phyloP scores from a whole-genome alignment of 768 basidiomycete species.

The Postia placenta region DNA sequence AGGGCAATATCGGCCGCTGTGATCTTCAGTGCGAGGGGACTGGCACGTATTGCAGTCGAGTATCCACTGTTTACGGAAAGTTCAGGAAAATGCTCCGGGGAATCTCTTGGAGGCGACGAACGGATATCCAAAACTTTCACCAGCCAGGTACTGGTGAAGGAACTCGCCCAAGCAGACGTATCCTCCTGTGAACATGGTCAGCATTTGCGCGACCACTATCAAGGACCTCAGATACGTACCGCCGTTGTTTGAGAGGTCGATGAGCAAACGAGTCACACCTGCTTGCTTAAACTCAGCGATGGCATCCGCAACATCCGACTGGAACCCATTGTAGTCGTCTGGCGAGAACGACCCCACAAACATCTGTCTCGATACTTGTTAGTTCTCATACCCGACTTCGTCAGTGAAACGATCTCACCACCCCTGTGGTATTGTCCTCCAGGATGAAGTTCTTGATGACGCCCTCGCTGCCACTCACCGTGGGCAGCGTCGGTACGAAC shows the following conservation, averaged over 20 bases:
- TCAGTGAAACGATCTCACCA: slow-evolving; percentile 31
- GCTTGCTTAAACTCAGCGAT: slow-evolving; percentile 39
- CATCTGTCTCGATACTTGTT: slow-evolving; percentile 32
- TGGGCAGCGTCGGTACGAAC: slow-evolving; percentile 41
- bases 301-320: slow-evolving; percentile 40
- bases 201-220: not conserved
- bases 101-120: too few relatives aligned
- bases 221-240: slow-evolving; percentile 30
- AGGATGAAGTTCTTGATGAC: slow-evolving; percentile 53
- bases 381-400: not conserved
- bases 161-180: slow-evolving; percentile 58
- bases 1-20: slow-evolving; percentile 44
- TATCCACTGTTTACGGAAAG: slow-evolving; percentile 38
- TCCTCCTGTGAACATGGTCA: slow-evolving; percentile 35
- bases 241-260: slow-evolving; percentile 59
- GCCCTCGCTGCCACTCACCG: slow-evolving; percentile 40
- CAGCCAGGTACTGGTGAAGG: slow-evolving; percentile 51
- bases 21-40: slow-evolving; percentile 54
- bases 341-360: slow-evolving; percentile 53
- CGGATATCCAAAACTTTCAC: slow-evolving; percentile 44
- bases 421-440: slow-evolving; percentile 51
- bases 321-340: slow-evolving; percentile 44
- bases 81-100: too few relatives aligned
- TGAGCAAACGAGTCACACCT: slow-evolving; percentile 44
- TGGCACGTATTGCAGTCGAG: slow-evolving; percentile 47